phyloP scores from a whole-genome alignment of 257 asterid species.

The Coffea eugenioides region DNA sequence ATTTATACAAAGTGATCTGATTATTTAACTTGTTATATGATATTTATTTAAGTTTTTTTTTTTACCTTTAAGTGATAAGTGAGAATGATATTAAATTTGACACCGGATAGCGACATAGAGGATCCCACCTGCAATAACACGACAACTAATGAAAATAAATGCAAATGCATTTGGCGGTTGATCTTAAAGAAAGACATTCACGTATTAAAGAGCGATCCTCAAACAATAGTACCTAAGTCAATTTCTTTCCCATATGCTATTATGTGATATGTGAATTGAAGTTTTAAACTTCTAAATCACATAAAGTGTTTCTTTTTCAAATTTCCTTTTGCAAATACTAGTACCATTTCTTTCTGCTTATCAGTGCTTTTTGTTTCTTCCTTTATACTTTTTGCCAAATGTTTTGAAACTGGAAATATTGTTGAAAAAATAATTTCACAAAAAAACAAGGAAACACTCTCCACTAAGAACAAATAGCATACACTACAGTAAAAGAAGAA shows the following conservation, averaged over 20 bases:
- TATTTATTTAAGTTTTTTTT: too few species aligned
- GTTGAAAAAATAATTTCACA: not conserved
- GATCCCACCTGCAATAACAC: not conserved
- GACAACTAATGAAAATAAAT: not conserved
- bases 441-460: not conserved
- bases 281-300: not conserved
- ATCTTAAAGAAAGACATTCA: not conserved
- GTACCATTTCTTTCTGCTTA: not conserved
- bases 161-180: not conserved
- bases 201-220: not conserved
- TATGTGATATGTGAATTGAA: not conserved
- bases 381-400: too few species aligned
- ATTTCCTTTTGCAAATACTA: not conserved
- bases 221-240: not conserved
- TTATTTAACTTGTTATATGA: too few species aligned
- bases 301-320: not conserved
- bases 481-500: not conserved
- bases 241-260: not conserved
- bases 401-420: not conserved
- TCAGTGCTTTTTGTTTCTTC: not conserved
- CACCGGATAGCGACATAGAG: too few species aligned
- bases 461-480: not conserved
- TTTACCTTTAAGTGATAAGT: too few species aligned
- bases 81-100: too few species aligned
- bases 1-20: too few species aligned